A percentile compares a stretch with the other conserved stretches of the same genome.
phyloP scores from a whole-genome alignment of 805 yeast species.

The Yarrowia yakushimensis region DNA sequence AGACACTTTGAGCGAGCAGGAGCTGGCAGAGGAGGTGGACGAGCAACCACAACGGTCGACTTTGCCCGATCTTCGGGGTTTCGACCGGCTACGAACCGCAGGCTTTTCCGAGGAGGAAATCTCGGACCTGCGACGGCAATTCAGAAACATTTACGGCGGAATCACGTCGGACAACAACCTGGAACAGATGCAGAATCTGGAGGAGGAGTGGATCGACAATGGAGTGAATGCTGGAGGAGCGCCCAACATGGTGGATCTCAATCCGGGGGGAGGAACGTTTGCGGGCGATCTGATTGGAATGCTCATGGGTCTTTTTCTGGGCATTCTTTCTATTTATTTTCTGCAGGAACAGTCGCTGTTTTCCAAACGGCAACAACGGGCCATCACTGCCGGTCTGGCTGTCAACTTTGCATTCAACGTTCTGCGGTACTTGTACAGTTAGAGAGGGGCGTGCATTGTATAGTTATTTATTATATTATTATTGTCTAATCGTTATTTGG shows the following conservation, averaged over 20 bases:
- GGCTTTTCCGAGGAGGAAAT: conserved; percentile 83
- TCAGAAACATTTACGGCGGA: conserved; percentile 50
- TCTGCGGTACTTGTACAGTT: not conserved
- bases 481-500: not conserved
- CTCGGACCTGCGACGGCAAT: conserved; percentile 66
- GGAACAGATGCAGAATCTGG: conserved; percentile 44
- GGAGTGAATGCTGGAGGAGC: conserved; percentile 55
- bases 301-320: conserved; percentile 69
- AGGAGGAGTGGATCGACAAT: conserved; percentile 85
- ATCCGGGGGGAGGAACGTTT: conserved; percentile 47
- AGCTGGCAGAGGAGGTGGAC: conserved; percentile 60
- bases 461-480: not conserved
- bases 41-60: conserved; percentile 49
- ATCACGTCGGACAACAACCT: conserved; percentile 1
- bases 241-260: conserved; percentile 36
- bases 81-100: conserved; percentile 75
- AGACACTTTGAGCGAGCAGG: conserved; percentile 52
- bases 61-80: conserved; percentile 71
- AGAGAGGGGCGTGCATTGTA: not conserved
- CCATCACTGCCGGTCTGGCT: conserved; percentile 66
- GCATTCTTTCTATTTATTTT: conserved; percentile 65
- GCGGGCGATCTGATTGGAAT: conserved; percentile 65
- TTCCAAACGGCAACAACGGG: conserved; percentile 59
- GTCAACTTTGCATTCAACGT: conserved; percentile 50
- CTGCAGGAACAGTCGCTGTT: conserved; percentile 54